These are phyloP conservation scores for Trichocladium uniseriatum DNA, from an alignment of 495 filamentous ascomycete species.

Conservation along the genomic window DNA sequence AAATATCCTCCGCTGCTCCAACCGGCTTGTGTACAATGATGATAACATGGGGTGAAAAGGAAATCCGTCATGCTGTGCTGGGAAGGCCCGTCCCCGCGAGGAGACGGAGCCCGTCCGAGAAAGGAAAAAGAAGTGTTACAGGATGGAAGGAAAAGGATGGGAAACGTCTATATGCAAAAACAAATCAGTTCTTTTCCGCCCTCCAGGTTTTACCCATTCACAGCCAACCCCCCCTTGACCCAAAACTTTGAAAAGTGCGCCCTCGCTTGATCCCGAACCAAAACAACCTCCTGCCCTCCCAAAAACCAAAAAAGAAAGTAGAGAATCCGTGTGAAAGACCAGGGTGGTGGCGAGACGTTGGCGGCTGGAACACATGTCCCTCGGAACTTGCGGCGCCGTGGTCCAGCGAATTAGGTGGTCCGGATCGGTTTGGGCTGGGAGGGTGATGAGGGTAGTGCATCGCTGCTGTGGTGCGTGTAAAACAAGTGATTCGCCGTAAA, in stretches of 20 bases:
- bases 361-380: background rate
- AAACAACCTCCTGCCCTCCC: slow-evolving; percentile 10
- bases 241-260: slow-evolving; percentile 13
- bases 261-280: background rate
- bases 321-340: slow-evolving; percentile 2
- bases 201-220: slow-evolving; percentile 27
- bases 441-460: slow-evolving; percentile 12
- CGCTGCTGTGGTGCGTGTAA: slow-evolving; percentile 13
- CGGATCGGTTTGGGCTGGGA: slow-evolving; percentile 5
- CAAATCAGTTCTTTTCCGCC: slow-evolving; percentile 29
- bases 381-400: slow-evolving; percentile 4
- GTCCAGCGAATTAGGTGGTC: slow-evolving; percentile 11
- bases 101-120: slow-evolving; percentile 10
- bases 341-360: background rate
- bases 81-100: slow-evolving; percentile 24
- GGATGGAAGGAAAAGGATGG: slow-evolving; percentile 20
- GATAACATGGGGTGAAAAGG: slow-evolving; percentile 11
- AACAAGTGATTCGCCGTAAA: slow-evolving; percentile 15
- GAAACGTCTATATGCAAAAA: slow-evolving; percentile 38
- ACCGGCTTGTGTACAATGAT: slow-evolving; percentile 23
- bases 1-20: slow-evolving; percentile 15
- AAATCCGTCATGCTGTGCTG: slow-evolving; percentile 17
- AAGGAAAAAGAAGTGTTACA: slow-evolving; percentile 5
- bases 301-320: background rate
- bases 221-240: slow-evolving; percentile 16